A percentile compares a stretch with the other conserved stretches of the same genome.
phyloP scores from a whole-genome alignment of 2,329 filamentous ascomycete genomes.

The Monilinia vaccinii-corymbosi region DNA sequence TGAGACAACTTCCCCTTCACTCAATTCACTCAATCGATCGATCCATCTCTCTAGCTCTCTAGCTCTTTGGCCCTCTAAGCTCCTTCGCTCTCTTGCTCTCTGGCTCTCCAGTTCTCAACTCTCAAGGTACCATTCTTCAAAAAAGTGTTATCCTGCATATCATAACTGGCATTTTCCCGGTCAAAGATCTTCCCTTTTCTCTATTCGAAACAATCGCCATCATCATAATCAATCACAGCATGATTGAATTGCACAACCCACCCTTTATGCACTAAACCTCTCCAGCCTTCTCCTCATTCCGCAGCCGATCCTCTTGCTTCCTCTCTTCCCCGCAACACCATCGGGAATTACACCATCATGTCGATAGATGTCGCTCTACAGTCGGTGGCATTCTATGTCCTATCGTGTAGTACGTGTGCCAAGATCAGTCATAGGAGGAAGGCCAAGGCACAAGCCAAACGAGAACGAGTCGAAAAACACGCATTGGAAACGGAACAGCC shows the following conservation, averaged over 20 bases:
- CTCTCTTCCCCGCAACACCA: not conserved
- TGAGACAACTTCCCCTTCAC: not conserved
- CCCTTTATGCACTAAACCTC: constrained; percentile 6
- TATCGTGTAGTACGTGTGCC: constrained; percentile 71
- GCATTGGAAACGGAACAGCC: constrained; percentile 61
- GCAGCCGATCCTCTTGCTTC: not conserved
- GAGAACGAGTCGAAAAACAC: constrained; percentile 56
- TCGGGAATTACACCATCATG: constrained; percentile 30
- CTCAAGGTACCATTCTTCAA: not conserved
- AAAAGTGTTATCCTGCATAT: not conserved
- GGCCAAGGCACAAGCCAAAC: constrained; percentile 60
- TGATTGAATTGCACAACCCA: constrained; percentile 2
- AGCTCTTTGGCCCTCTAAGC: too few species aligned
- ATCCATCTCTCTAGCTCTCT: too few species aligned
- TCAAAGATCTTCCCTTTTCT: not conserved
- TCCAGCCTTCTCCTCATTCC: not conserved
- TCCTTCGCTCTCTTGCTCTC: too few species aligned
- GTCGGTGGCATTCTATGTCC: constrained; percentile 69
- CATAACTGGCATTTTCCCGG: not conserved
- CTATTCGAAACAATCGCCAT: constrained; percentile 1
- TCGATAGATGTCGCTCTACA: constrained; percentile 54
- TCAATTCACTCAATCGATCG: not conserved
- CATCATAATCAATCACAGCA: not conserved
- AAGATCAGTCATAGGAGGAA: constrained; percentile 61
- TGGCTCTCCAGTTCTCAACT: too few species aligned